These are phyloP conservation scores for Rubia occidens DNA, from an alignment of 305 asterid genomes.

Conservation along the genomic window DNA sequence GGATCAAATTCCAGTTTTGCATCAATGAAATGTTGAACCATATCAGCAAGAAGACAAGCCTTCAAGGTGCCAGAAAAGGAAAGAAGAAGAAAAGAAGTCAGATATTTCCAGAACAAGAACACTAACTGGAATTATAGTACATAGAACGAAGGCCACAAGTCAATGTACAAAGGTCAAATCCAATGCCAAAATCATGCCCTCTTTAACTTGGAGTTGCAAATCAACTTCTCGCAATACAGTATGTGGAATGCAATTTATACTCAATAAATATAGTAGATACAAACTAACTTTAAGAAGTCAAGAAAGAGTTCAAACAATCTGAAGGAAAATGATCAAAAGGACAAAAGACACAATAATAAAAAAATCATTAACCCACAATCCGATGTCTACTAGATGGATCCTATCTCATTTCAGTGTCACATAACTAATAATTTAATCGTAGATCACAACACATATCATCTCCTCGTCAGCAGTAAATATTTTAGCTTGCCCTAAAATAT, in stretches of 20 bases:
- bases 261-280: neutral
- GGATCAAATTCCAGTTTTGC: slow-evolving; percentile 94
- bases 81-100: slow-evolving; percentile 3
- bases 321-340: neutral
- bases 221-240: neutral
- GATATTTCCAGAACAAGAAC: neutral
- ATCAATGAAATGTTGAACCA: slow-evolving; percentile 91
- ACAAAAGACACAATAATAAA: neutral
- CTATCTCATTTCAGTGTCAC: neutral
- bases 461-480: neutral
- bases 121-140: neutral
- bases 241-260: neutral
- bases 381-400: neutral
- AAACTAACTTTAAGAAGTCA: neutral
- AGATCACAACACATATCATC: neutral
- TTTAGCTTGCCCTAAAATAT: neutral
- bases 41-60: slow-evolving; percentile 97
- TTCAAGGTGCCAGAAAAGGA: slow-evolving; percentile 24
- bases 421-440: neutral
- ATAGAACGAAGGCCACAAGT: slow-evolving; percentile 6
- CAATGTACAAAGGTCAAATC: neutral
- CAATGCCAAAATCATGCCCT: neutral
- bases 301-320: neutral
- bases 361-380: neutral
- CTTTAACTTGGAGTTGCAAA: neutral